phyloP scores from a whole-genome alignment of 169 alveolate species.

The Babesia caballi region DNA sequence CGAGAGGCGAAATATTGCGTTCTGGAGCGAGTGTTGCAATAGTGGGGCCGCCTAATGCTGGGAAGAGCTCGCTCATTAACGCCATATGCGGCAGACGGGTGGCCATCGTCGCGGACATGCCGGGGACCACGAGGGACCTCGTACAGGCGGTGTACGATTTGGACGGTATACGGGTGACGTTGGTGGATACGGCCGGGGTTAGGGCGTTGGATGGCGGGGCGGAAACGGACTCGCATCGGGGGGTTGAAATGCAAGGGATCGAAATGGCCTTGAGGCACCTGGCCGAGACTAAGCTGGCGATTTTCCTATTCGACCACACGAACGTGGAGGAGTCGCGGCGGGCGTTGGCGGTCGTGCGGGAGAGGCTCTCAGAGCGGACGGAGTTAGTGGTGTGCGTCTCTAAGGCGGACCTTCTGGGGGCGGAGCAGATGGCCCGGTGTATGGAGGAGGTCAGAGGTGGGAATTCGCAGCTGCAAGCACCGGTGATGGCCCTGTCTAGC shows the following conservation, averaged over 20 bases:
- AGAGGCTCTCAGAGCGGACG: not conserved
- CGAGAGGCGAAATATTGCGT: constrained; percentile 36
- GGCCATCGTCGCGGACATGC: constrained; percentile 68
- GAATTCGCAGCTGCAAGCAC: not conserved
- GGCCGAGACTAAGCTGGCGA: constrained; percentile 16
- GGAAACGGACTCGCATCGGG: not conserved
- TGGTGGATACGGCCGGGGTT: constrained; percentile 74
- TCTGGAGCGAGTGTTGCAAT: constrained; percentile 47
- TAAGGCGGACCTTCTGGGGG: constrained; percentile 27
- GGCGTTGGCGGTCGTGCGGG: constrained; percentile 5
- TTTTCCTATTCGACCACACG: constrained; percentile 51
- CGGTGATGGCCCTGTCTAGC: not conserved
- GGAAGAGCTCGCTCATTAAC: constrained; percentile 73
- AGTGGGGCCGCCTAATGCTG: constrained; percentile 74
- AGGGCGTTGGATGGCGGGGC: not conserved
- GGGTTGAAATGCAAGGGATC: constrained; percentile 45
- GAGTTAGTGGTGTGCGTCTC: constrained; percentile 21
- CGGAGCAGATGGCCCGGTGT: not conserved
- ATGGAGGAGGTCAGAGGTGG: not conserved
- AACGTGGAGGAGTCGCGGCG: constrained; percentile 12
- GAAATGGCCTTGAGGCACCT: constrained; percentile 26
- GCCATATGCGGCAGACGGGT: constrained; percentile 56
- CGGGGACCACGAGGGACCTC: constrained; percentile 74
- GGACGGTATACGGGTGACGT: constrained; percentile 36
- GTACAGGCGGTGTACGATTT: constrained; percentile 53